Evolutionary conservation across 2,329 filamentous ascomycete species (phyloP), one percentile per base, ranked within the genome.

Genomic region (Chrysosporium queenslandicum): DNA sequence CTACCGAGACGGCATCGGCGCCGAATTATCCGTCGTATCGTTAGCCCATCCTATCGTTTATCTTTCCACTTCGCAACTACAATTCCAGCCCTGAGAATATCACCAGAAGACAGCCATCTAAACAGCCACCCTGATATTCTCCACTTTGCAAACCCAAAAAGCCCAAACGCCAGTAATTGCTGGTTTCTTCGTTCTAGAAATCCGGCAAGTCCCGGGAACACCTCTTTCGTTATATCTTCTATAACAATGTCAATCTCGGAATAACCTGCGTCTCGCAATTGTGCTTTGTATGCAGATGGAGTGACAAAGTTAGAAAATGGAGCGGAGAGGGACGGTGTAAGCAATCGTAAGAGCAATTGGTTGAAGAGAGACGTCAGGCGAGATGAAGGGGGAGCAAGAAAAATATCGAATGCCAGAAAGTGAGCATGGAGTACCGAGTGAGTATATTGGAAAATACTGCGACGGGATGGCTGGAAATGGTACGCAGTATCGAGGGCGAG

Each of bases 401-500:
- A 58, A 1, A 81, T 66, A 53, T 81, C 78, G 54, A 80, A 81
- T 0, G 74, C 76, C 73, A 79, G 77, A 48, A 77, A 62, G 0
- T 74, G 72, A 1, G 77, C 77, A 2, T 67, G 58, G 0, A 80
- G 66, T 0, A 62, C 62, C 2, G 56, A 60, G 3, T 66, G 63
- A 0, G 74, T 69, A 40, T 74, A 66, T 6, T 63, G 52, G 12
- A 80, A 68, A 2, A 79, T 59, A 0, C 72, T 70, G 50, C 63
- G 67, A 12, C 78, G 66, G 0, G 77, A 79, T 0, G 77, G 78
- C 0, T 66, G 67, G 58, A 80, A 81, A 59, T 81, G 77, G 51
- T 81, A 81, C 4, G 79, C 60, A 2, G 76, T 76, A 59, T 81
- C 78, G 0, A 81, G 67, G 0, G 73, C 78, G 1, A 81, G 66